phyloP scores from a whole-genome alignment of 1,139 yeast genomes.

The Saccharomyces hybrid region DNA sequence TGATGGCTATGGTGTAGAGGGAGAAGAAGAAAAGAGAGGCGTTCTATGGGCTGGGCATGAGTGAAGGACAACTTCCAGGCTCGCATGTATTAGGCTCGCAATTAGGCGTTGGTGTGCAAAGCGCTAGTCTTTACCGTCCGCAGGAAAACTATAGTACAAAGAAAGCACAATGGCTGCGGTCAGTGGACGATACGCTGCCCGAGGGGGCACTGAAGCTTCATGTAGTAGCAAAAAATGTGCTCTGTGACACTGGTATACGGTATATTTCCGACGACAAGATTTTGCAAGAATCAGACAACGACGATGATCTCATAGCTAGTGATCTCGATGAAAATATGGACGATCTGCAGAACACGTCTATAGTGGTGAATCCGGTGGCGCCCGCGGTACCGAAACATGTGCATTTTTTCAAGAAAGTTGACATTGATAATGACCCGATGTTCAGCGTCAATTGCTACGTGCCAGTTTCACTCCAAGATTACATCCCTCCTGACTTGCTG shows the following conservation, averaged over 20 bases:
- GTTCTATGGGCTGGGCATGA: conserved; percentile 9
- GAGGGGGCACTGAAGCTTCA: conserved; percentile 7
- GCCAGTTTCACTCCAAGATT: conserved; percentile 8
- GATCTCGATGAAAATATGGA: conserved; percentile 4
- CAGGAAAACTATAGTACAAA: conserved; percentile 11
- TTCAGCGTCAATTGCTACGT: conserved; percentile 1
- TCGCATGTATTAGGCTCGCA: conserved; percentile 25
- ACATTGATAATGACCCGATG: conserved; percentile 1
- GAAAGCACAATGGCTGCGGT: conserved; percentile 39
- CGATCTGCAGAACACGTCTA: conserved; percentile 1
- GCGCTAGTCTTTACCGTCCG: conserved; percentile 18
- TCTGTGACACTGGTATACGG: not conserved
- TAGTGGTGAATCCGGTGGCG: conserved; percentile 2
- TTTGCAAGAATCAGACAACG: not conserved
- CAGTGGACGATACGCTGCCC: conserved; percentile 27
- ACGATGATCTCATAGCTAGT: conserved; percentile 1
- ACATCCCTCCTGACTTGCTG: not conserved
- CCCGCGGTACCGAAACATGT: conserved; percentile 3
- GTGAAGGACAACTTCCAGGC: conserved; percentile 14
- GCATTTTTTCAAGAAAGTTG: conserved; percentile 8
- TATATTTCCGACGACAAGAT: not conserved
- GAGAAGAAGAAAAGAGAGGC: not conserved
- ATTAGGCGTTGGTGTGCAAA: conserved; percentile 24
- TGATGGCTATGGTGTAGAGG: not conserved
- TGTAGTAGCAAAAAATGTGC: not conserved